These are phyloP conservation scores for Moesziomyces antarcticus DNA, from an alignment of 1,284 basidiomycete genomes.

Conservation along the genomic window DNA sequence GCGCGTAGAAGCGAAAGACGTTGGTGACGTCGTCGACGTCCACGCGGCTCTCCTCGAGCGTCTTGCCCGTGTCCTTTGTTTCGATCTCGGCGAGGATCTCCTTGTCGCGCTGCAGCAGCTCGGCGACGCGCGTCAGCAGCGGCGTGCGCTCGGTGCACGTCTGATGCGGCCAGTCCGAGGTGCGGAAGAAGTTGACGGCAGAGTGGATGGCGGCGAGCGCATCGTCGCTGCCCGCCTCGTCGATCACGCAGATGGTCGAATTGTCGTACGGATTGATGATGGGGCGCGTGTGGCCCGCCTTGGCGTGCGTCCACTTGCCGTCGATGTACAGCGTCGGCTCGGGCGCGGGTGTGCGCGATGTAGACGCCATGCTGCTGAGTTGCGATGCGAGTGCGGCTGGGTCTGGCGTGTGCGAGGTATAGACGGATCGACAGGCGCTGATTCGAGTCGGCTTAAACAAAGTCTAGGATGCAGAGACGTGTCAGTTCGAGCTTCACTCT, in stretches of 20 bases:
- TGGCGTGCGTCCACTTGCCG: slow-evolving; percentile 61
- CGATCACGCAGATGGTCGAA: slow-evolving; percentile 55
- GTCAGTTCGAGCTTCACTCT: too few relatives aligned
- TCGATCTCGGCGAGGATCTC: slow-evolving; percentile 60
- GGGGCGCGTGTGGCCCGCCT: slow-evolving; percentile 53
- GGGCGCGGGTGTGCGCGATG: slow-evolving; percentile 37
- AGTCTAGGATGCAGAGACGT: too few relatives aligned
- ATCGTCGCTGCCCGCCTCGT: slow-evolving; percentile 61
- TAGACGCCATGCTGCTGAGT: slow-evolving; percentile 50
- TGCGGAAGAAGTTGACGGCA: slow-evolving; percentile 56
- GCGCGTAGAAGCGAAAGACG: slow-evolving; percentile 66
- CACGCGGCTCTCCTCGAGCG: slow-evolving; percentile 59
- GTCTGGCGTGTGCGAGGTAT: slow-evolving; percentile 7
- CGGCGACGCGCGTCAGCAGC: slow-evolving; percentile 55
- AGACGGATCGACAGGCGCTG: not conserved
- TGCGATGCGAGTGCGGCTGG: slow-evolving; percentile 43
- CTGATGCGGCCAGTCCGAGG: slow-evolving; percentile 54
- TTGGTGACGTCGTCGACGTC: slow-evolving; percentile 67
- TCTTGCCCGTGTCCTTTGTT: slow-evolving; percentile 66
- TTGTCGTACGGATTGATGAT: slow-evolving; percentile 63
- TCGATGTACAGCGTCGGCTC: slow-evolving; percentile 66
- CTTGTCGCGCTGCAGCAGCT: slow-evolving; percentile 62
- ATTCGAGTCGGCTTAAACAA: too few relatives aligned
- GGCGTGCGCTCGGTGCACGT: slow-evolving; percentile 48
- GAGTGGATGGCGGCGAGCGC: slow-evolving; percentile 57